These are phyloP conservation scores for Phytopythium ostracodes DNA, from an alignment of 352 stramenopile species.

Conservation along the genomic window DNA sequence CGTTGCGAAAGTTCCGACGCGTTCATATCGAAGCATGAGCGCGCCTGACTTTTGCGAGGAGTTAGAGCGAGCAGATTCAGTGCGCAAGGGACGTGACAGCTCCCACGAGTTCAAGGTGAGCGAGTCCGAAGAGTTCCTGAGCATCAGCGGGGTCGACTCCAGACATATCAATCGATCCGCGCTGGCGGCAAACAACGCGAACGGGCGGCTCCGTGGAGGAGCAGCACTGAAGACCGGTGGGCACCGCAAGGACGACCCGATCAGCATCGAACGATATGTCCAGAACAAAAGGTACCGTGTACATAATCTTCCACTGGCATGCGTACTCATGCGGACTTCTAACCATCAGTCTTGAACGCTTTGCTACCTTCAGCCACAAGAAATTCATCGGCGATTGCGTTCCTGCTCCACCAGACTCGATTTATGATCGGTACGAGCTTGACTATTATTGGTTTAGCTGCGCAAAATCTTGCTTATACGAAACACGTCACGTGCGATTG, in stretches of 20 bases:
- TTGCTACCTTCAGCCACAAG: slow-evolving; percentile 22
- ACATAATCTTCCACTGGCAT: background rate
- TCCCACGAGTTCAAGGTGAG: slow-evolving; percentile 25
- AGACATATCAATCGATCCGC: slow-evolving; percentile 21
- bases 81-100: slow-evolving; percentile 32
- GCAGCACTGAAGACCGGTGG: slow-evolving; percentile 27
- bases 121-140: slow-evolving; percentile 24
- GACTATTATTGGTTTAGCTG: background rate
- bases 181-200: slow-evolving; percentile 27
- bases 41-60: slow-evolving; percentile 71
- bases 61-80: slow-evolving; percentile 20
- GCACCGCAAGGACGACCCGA: slow-evolving; percentile 56
- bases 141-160: slow-evolving; percentile 27
- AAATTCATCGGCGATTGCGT: slow-evolving; percentile 70
- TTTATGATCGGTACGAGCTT: slow-evolving; percentile 61
- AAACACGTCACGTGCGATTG: background rate
- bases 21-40: slow-evolving; percentile 66
- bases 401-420: slow-evolving; percentile 26
- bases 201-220: slow-evolving; percentile 21
- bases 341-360: background rate
- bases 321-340: background rate
- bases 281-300: slow-evolving; percentile 36
- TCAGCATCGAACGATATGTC: slow-evolving; percentile 53
- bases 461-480: background rate
- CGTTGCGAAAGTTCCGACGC: slow-evolving; percentile 23